Percentiles rank a stretch among this genome's conserved stretches.
These are phyloP conservation scores for Nannochloropsis salina DNA, from an alignment of 108 stramenopile species.

Conservation along the genomic window DNA sequence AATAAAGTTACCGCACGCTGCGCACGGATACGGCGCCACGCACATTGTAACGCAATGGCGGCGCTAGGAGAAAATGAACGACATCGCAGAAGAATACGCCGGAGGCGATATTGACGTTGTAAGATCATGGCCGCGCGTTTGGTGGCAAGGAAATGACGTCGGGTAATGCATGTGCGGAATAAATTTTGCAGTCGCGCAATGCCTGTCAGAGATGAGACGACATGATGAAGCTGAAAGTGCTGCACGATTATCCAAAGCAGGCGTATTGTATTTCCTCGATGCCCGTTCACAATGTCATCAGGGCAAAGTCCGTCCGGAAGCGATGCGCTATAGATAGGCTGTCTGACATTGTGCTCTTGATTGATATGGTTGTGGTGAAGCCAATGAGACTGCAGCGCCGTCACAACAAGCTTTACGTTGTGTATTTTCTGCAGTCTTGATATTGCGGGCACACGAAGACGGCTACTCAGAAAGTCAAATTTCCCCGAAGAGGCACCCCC, in stretches of 20 bases:
- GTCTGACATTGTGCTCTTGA: neutral
- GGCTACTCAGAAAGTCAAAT: neutral
- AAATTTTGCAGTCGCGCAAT: neutral
- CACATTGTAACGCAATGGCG: conserved; percentile 15
- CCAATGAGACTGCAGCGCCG: neutral
- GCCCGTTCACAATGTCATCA: conserved; percentile 17
- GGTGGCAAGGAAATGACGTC: neutral
- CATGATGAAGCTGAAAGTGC: neutral
- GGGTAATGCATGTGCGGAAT: neutral
- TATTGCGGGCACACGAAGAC: neutral
- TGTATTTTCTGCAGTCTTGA: conserved; percentile 17
- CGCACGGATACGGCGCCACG: neutral
- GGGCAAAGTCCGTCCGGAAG: neutral
- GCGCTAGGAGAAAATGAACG: neutral
- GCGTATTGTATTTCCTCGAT: neutral
- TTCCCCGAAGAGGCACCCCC: neutral
- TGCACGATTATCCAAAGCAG: neutral
- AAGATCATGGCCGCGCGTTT: neutral
- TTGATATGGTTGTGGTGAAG: neutral
- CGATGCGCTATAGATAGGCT: neutral
- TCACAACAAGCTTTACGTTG: conserved; percentile 4
- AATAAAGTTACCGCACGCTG: neutral
- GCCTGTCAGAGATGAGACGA: conserved; percentile 6
- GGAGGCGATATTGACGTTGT: neutral
- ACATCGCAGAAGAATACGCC: neutral